phyloP scores from a whole-genome alignment of 2,329 filamentous ascomycete species.

The Coleophoma crateriformis region DNA sequence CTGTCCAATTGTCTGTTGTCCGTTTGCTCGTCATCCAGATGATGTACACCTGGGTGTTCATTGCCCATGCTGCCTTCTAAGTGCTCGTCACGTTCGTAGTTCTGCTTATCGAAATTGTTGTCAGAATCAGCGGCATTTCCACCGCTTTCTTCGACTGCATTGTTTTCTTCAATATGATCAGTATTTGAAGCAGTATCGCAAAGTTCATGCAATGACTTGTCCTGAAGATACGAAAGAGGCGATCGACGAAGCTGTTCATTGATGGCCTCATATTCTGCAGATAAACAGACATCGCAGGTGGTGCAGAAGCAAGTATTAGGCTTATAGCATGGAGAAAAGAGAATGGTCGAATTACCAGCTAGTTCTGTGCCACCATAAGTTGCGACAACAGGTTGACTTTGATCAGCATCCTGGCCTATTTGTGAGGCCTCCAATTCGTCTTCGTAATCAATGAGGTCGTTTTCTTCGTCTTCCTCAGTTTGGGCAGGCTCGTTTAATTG shows the following conservation, averaged over 20 bases:
- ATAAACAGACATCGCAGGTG: constrained; percentile 16
- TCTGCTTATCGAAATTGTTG: too few relatives aligned
- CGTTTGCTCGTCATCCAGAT: too few relatives aligned
- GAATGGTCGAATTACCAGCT: constrained; percentile 21
- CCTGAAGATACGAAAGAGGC: constrained; percentile 11
- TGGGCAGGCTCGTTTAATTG: too few relatives aligned
- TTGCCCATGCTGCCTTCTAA: too few relatives aligned
- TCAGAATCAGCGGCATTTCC: not conserved
- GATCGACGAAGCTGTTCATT: constrained; percentile 17
- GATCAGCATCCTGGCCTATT: constrained; percentile 1
- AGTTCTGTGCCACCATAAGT: constrained; percentile 9
- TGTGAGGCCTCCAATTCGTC: constrained; percentile 31
- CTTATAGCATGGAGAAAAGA: constrained; percentile 17
- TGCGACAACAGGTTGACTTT: not conserved
- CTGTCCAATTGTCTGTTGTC: too few relatives aligned
- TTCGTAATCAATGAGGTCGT: constrained; percentile 43
- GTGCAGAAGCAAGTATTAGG: constrained; percentile 20
- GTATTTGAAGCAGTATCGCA: not conserved
- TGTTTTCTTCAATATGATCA: constrained; percentile 13
- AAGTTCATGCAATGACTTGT: not conserved
- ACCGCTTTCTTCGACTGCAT: not conserved
- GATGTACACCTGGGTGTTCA: too few relatives aligned
- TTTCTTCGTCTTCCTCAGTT: constrained; percentile 21
- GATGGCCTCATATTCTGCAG: constrained; percentile 15
- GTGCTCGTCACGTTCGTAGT: too few relatives aligned